Evolutionary conservation across 2,329 filamentous ascomycete species (phyloP), one percentile per base, ranked within the genome.

Genomic region (Dactylellina cionopaga): DNA sequence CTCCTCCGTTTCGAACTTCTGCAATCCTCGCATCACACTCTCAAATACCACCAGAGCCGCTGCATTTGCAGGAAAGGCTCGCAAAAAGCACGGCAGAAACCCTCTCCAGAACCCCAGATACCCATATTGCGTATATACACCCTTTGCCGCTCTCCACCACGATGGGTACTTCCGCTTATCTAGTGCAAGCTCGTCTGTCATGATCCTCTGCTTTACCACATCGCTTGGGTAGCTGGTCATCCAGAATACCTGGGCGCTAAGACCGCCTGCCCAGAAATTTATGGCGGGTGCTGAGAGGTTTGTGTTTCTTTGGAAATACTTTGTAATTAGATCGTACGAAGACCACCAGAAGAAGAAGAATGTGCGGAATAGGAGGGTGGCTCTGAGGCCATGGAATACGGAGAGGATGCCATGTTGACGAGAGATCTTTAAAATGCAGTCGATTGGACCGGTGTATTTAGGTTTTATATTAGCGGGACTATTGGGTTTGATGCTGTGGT

Each of bases 301-400:
- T 1, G 93, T 96, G 77, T 88, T 83, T 15, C 86, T 81, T 60
- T 86, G 83, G 78, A 98, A 83, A 69, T 85, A 82, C 19, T 87
- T 84, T 3, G 91, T 91, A 76, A 98, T 85, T 27, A 96, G 77
- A 78, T 97, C 94, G 83, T 99, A 99, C 71, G 88, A 90, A n/a
- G 89, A 89, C 95, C 95, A 99, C 93, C 93, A 98, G 83, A 90
- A 95, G 85, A 96, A 97, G 84, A 99, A 99, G 82, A 94, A 96
- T 11, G 88, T 88, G 15, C 95, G 87, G 83, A 98, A 98, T 49
- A 98, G 81, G 51, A 98, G 83, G 0, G 95, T 98, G 0, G 95
- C 91, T 35, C 82, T 83, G 10, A 99, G 85, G 0, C 95, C 95
- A 79, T 92, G 92, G 80, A 94, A 99, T 5, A 99, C 80, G 33